Evolutionary conservation across 371 early-diverging fungal genomes (phyloP).

Genomic region (Conidiobolus incongruus): DNA sequence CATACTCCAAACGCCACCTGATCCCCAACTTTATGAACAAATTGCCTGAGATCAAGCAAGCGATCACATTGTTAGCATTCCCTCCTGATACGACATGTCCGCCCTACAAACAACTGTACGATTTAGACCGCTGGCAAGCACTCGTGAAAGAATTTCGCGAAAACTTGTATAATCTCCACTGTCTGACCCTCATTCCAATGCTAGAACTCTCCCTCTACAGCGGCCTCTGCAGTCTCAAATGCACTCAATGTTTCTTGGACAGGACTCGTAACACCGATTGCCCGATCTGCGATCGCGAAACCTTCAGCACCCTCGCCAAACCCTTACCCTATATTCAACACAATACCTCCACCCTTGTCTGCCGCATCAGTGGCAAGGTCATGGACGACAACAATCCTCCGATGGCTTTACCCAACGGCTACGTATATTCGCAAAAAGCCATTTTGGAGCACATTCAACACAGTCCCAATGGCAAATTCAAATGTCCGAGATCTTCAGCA

Average conservation of each 20-base stretch:
- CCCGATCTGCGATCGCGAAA: slow-evolving; percentile 73
- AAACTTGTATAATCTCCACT: slow-evolving; percentile 65
- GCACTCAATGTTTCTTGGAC: slow-evolving; percentile 21
- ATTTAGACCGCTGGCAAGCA: slow-evolving; percentile 48
- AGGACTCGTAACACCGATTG: slow-evolving; percentile 25
- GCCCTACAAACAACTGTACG: slow-evolving; percentile 54
- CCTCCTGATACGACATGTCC: slow-evolving; percentile 40
- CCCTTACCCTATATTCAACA: slow-evolving; percentile 76
- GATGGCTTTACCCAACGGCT: slow-evolving; percentile 84
- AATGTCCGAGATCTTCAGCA: too few species aligned
- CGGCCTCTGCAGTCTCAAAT: slow-evolving; percentile 82
- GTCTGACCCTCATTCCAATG: slow-evolving; percentile 57
- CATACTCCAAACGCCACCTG: slow-evolving; percentile 63
- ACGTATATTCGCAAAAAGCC: slow-evolving; percentile 92
- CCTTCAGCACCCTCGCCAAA: slow-evolving; percentile 58
- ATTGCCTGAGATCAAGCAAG: slow-evolving; percentile 45
- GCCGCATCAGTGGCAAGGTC: slow-evolving; percentile 62
- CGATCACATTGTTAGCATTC: slow-evolving; percentile 72
- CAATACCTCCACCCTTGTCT: slow-evolving; percentile 78
- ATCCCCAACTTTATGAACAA: slow-evolving; percentile 35
- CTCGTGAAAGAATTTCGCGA: slow-evolving; percentile 54
- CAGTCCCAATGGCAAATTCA: too few species aligned
- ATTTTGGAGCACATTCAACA: too few species aligned
- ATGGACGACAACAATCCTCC: slow-evolving; percentile 92
- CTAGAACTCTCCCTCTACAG: slow-evolving; percentile 73